A percentile compares a stretch with the other conserved stretches of the same genome.
These are phyloP conservation scores for Pyrenophora graminea DNA, from an alignment of 2,329 filamentous ascomycete species.

Conservation along the genomic window DNA sequence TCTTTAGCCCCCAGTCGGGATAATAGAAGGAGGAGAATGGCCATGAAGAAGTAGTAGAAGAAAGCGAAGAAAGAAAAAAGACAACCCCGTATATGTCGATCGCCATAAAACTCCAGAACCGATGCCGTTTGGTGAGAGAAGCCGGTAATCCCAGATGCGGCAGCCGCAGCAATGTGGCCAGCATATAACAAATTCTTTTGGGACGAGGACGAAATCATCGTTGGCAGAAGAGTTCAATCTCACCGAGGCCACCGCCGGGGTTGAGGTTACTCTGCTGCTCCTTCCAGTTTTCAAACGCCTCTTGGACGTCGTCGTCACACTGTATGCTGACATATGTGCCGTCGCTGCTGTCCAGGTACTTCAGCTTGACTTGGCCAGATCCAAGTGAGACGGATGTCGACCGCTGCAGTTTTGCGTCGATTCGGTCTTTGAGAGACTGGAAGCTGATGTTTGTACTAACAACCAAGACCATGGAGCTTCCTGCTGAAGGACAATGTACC, in stretches of 20 bases:
- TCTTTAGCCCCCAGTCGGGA: too few relatives aligned
- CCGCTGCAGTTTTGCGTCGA: constrained; percentile 89
- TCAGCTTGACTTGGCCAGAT: constrained; percentile 79
- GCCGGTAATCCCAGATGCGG: neutral
- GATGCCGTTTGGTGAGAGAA: constrained; percentile 1
- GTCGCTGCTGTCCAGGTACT: constrained; percentile 77
- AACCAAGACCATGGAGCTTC: constrained; percentile 92
- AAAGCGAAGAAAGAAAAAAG: neutral
- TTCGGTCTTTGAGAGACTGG: constrained; percentile 89
- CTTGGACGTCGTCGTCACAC: constrained; percentile 93
- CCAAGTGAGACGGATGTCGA: constrained; percentile 84
- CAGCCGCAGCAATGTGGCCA: neutral
- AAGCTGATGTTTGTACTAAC: constrained; percentile 95
- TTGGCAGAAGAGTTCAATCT: constrained; percentile 69
- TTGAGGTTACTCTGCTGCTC: constrained; percentile 70
- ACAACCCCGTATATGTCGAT: neutral
- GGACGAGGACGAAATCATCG: constrained; percentile 23
- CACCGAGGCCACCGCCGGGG: constrained; percentile 70
- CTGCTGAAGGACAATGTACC: constrained; percentile 77
- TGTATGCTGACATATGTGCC: constrained; percentile 92
- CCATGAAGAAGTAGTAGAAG: neutral
- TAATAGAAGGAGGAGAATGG: neutral
- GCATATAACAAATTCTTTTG: neutral
- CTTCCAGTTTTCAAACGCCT: constrained; percentile 92
- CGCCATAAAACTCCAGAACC: constrained; percentile 6